Conservation (phyloP, 148 eudicot species). For the Beta vulgaris region DNA sequence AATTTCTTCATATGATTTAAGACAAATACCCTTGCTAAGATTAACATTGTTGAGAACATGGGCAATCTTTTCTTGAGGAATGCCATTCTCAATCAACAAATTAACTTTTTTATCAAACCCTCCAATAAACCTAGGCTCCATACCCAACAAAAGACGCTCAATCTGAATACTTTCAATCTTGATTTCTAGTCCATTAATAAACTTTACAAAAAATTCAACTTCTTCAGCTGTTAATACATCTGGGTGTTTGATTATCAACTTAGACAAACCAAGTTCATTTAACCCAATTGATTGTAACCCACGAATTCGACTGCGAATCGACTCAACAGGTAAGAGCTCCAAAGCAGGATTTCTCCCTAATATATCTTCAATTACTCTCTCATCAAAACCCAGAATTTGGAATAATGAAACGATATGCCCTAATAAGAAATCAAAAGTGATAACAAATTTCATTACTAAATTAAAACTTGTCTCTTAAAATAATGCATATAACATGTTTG, state of each 20-base stretch:
- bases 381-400: constrained; percentile 53
- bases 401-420: constrained; percentile 52
- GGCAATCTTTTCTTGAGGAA: constrained; percentile 59
- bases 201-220: constrained; percentile 44
- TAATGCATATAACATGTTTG: constrained; percentile 36
- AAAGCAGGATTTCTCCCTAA: constrained; percentile 48
- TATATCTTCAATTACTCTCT: constrained; percentile 38
- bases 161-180: constrained; percentile 54
- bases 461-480: neutral
- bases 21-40: constrained; percentile 66
- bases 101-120: constrained; percentile 64
- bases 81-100: constrained; percentile 50
- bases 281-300: constrained; percentile 55
- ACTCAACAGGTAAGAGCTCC: constrained; percentile 39
- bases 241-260: constrained; percentile 55
- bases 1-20: constrained; percentile 60
- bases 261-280: constrained; percentile 37
- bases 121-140: constrained; percentile 47
- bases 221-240: constrained; percentile 55
- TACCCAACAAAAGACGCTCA: constrained; percentile 47
- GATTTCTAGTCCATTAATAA: constrained; percentile 37
- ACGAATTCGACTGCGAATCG: constrained; percentile 45
- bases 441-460: constrained; percentile 15
- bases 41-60: constrained; percentile 73
- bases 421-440: constrained; percentile 24